A percentile compares a stretch with the other conserved stretches of the same genome.
These are phyloP conservation scores for Gypsophila paniculata DNA, from an alignment of 179 eudicot genomes.

Conservation along the genomic window DNA sequence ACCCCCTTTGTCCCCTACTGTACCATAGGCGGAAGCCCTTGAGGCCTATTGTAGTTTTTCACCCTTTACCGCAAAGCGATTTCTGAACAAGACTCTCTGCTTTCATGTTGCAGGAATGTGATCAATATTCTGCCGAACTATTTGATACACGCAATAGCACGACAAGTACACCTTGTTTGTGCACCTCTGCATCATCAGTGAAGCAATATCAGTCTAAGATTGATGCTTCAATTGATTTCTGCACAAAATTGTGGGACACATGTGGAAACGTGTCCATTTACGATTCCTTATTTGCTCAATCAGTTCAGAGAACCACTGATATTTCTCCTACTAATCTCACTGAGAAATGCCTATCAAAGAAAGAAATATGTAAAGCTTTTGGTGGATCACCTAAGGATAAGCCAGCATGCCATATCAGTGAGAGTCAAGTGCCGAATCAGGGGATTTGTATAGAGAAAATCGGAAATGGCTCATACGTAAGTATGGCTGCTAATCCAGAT, in stretches of 20 bases:
- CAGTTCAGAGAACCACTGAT: background rate
- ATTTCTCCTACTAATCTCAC: constrained; percentile 8
- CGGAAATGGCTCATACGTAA: constrained; percentile 17
- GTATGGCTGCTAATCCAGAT: constrained; percentile 27
- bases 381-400: constrained; percentile 11
- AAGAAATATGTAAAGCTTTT: constrained; percentile 15
- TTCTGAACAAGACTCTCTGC: background rate
- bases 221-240: constrained; percentile 13
- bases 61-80: background rate
- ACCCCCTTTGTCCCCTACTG: background rate
- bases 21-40: background rate
- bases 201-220: background rate
- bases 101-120: constrained; percentile 21
- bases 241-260: constrained; percentile 18
- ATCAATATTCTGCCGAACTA: constrained; percentile 12
- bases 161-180: constrained; percentile 7
- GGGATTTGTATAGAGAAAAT: constrained; percentile 26
- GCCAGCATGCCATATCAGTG: constrained; percentile 7
- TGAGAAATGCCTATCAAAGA: constrained; percentile 17
- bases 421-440: constrained; percentile 11
- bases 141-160: background rate
- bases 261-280: constrained; percentile 19
- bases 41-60: background rate
- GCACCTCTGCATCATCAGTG: constrained; percentile 16
- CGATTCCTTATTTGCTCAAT: constrained; percentile 17